A percentile compares a stretch with the other conserved stretches of the same genome.
These are phyloP conservation scores for Purshia tridentata DNA, from an alignment of 306 rosid species.

Conservation along the genomic window DNA sequence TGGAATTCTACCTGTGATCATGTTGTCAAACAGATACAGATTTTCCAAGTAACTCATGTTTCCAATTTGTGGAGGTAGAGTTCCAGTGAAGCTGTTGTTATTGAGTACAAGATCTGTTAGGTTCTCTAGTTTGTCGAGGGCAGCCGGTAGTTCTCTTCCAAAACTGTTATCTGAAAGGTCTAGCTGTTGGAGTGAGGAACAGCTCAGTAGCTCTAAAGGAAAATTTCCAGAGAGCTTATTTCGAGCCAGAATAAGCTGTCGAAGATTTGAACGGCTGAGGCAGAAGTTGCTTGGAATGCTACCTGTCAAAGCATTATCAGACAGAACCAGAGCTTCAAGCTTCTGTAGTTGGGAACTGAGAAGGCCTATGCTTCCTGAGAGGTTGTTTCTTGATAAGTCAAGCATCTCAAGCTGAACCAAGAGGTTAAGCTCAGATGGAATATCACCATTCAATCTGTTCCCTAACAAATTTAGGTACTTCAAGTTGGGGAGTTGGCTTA, in stretches of 20 bases:
- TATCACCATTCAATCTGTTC: conserved; percentile 64
- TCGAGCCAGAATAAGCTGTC: conserved; percentile 64
- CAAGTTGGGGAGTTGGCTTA: conserved; percentile 58
- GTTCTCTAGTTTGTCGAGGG: conserved; percentile 48
- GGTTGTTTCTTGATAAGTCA: conserved; percentile 79
- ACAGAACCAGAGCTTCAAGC: conserved; percentile 63
- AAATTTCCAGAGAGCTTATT: conserved; percentile 68
- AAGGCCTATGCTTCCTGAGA: conserved; percentile 64
- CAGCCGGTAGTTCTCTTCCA: conserved; percentile 68
- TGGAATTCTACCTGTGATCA: conserved; percentile 65
- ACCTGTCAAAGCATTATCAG: conserved; percentile 74
- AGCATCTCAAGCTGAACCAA: conserved; percentile 58
- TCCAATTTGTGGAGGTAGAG: conserved; percentile 72
- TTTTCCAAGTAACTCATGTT: conserved; percentile 60
- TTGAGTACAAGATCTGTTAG: conserved; percentile 80
- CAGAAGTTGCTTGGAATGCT: conserved; percentile 71
- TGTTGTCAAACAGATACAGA: conserved; percentile 68
- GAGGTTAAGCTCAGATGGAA: conserved; percentile 68
- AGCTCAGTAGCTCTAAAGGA: conserved; percentile 65
- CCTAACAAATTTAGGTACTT: conserved; percentile 76
- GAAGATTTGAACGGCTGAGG: conserved; percentile 49
- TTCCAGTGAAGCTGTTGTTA: conserved; percentile 78
- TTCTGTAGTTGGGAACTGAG: conserved; percentile 37
- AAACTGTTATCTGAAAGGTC: conserved; percentile 80
- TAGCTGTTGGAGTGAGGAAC: conserved; percentile 72